Evolutionary conservation across 2,329 filamentous ascomycete species (phyloP).

Genomic region (Boeremia lycopersici): DNA sequence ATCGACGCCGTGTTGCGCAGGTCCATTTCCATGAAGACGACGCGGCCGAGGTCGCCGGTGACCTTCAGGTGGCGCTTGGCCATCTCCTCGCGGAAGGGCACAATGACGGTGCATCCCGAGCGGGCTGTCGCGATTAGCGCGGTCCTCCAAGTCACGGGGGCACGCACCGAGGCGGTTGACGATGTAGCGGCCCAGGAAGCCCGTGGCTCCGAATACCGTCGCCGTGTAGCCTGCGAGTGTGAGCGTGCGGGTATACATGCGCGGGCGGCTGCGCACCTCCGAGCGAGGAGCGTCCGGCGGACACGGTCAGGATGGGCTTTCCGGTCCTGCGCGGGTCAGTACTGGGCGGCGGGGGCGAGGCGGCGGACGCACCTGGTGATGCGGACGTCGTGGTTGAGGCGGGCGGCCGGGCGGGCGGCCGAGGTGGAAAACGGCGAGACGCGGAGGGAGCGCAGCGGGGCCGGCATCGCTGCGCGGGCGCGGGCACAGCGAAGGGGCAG

Average conservation of each 20-base stretch:
- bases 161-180: conserved; percentile 87
- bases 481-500: conserved; percentile 49
- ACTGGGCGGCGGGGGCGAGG: too few relatives aligned
- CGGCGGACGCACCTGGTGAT: conserved; percentile 67
- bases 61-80: conserved; percentile 95
- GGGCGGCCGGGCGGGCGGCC: conserved; percentile 32
- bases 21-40: conserved; percentile 93
- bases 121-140: conserved; percentile 65
- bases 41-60: conserved; percentile 87
- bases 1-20: conserved; percentile 93
- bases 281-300: conserved; percentile 87
- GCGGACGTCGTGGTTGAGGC: conserved; percentile 74
- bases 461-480: conserved; percentile 45
- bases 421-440: conserved; percentile 36
- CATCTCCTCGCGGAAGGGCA: conserved; percentile 98
- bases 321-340: conserved; percentile 67
- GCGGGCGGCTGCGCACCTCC: conserved; percentile 67
- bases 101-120: conserved; percentile 89
- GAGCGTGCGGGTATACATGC: conserved; percentile 27
- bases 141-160: neutral
- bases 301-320: conserved; percentile 87
- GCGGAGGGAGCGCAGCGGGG: conserved; percentile 38
- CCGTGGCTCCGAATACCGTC: conserved; percentile 97
- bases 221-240: conserved; percentile 79
- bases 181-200: conserved; percentile 94